A percentile compares a stretch with the other conserved stretches of the same genome.
These are phyloP conservation scores for Pseudopyricularia cyperi DNA, from an alignment of 2,329 filamentous ascomycete species.

Conservation along the genomic window DNA sequence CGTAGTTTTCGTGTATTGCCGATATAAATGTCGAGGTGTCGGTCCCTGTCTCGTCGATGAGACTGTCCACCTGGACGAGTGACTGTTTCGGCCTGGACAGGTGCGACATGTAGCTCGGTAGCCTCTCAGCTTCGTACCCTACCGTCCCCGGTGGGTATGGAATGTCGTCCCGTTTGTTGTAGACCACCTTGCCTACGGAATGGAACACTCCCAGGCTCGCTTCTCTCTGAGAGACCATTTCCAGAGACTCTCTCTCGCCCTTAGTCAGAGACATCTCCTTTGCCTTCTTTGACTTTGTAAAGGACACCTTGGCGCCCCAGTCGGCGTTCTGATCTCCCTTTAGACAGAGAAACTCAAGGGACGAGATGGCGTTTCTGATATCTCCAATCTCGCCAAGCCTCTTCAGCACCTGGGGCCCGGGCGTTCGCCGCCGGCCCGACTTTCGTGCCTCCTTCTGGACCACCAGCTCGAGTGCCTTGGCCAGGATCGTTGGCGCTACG, in stretches of 20 bases:
- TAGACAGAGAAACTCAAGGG: constrained; percentile 83
- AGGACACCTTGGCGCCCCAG: constrained; percentile 63
- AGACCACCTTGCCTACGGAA: constrained; percentile 87
- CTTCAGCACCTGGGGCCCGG: constrained; percentile 67
- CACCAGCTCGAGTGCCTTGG: constrained; percentile 70
- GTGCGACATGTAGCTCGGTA: constrained; percentile 47
- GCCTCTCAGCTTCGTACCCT: constrained; percentile 32
- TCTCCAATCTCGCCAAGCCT: constrained; percentile 78
- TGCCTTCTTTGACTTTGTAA: constrained; percentile 54
- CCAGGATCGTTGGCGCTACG: constrained; percentile 73
- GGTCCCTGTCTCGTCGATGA: constrained; percentile 90
- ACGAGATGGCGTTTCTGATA: constrained; percentile 81
- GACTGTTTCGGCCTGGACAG: constrained; percentile 47
- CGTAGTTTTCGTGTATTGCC: constrained; percentile 60
- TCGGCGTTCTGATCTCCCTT: constrained; percentile 62
- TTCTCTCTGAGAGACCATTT: constrained; percentile 75
- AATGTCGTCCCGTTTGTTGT: constrained; percentile 72
- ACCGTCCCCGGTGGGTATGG: constrained; percentile 21
- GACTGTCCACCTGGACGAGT: constrained; percentile 54
- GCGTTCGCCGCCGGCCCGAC: constrained; percentile 62
- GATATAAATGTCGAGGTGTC: constrained; percentile 47
- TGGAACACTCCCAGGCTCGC: constrained; percentile 90
- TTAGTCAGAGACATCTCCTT: constrained; percentile 52
- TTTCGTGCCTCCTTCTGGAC: constrained; percentile 74
- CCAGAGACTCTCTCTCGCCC: constrained; percentile 66